phyloP scores from a whole-genome alignment of 2,329 filamentous ascomycete genomes.

The Cercospora sesami region DNA sequence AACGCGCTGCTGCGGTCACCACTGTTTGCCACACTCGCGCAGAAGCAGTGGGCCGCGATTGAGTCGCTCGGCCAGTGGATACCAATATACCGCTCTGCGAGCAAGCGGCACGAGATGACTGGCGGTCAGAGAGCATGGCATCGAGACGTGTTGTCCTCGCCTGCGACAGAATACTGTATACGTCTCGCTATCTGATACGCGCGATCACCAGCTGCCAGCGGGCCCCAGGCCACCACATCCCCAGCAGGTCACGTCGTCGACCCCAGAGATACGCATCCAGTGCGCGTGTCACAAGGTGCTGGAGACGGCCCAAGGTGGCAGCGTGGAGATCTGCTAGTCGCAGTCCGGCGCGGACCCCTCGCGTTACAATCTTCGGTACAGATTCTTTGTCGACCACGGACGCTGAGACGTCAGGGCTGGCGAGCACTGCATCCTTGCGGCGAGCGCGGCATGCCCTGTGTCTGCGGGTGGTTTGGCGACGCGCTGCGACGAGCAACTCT shows the following conservation, averaged over 20 bases:
- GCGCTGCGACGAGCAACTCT: slow-evolving; percentile 6
- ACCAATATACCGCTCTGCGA: neutral
- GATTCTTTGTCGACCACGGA: slow-evolving; percentile 20
- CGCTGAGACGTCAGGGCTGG: slow-evolving; percentile 5
- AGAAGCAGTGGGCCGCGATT: neutral
- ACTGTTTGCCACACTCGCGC: neutral
- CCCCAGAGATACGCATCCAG: slow-evolving; percentile 6
- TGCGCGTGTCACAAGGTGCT: slow-evolving; percentile 19
- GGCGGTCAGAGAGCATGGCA: neutral
- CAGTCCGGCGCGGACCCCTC: slow-evolving; percentile 18
- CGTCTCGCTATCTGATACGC: slow-evolving; percentile 6
- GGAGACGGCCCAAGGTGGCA: slow-evolving; percentile 9
- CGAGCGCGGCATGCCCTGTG: slow-evolving; percentile 1
- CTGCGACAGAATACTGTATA: neutral
- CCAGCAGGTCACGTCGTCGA: neutral
- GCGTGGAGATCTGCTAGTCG: slow-evolving; percentile 19
- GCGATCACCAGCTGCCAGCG: neutral
- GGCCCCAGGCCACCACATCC: neutral
- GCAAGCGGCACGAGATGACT: neutral
- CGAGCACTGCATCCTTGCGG: neutral
- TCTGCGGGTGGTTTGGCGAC: slow-evolving; percentile 11
- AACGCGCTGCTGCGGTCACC: slow-evolving; percentile 2
- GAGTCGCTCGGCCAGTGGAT: neutral
- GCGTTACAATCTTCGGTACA: slow-evolving; percentile 16
- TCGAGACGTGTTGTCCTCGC: neutral